Conservation (phyloP, 805 yeast genomes). For the Saturnispora hagleri region DNA sequence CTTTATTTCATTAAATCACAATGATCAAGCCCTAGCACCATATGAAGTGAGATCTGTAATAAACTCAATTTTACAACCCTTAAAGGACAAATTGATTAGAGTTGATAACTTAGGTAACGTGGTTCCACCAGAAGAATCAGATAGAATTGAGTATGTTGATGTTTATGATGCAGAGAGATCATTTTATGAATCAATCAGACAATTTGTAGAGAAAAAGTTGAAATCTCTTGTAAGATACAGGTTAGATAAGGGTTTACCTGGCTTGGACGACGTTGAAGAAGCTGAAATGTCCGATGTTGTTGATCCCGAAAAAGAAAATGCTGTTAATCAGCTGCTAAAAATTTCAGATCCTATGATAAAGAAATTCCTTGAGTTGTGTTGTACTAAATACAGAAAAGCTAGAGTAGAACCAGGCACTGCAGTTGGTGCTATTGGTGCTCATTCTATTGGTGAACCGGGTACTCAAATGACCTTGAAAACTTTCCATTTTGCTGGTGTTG, state of each 20-base stretch:
- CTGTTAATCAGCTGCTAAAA: slow-evolving; percentile 57
- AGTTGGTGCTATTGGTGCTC: slow-evolving; percentile 99
- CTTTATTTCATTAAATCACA: slow-evolving; percentile 55
- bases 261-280: slow-evolving; percentile 34
- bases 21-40: slow-evolving; percentile 55
- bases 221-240: slow-evolving; percentile 47
- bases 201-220: slow-evolving; percentile 52
- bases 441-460: slow-evolving; percentile 98
- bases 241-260: slow-evolving; percentile 36
- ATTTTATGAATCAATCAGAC: slow-evolving; percentile 68
- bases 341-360: slow-evolving; percentile 52
- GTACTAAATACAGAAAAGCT: slow-evolving; percentile 76
- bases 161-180: slow-evolving; percentile 81
- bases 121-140: slow-evolving; percentile 35
- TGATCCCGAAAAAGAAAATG: slow-evolving; percentile 27
- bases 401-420: slow-evolving; percentile 99
- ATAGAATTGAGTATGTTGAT: slow-evolving; percentile 61
- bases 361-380: slow-evolving; percentile 65
- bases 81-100: slow-evolving; percentile 51
- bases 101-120: slow-evolving; percentile 63
- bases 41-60: slow-evolving; percentile 52
- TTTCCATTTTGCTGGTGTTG: slow-evolving; percentile 94
- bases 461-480: slow-evolving; percentile 92
- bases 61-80: slow-evolving; percentile 48
- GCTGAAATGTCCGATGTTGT: slow-evolving; percentile 13